phyloP scores from a whole-genome alignment of 345 rosid genomes.

The Camelina laxa region DNA sequence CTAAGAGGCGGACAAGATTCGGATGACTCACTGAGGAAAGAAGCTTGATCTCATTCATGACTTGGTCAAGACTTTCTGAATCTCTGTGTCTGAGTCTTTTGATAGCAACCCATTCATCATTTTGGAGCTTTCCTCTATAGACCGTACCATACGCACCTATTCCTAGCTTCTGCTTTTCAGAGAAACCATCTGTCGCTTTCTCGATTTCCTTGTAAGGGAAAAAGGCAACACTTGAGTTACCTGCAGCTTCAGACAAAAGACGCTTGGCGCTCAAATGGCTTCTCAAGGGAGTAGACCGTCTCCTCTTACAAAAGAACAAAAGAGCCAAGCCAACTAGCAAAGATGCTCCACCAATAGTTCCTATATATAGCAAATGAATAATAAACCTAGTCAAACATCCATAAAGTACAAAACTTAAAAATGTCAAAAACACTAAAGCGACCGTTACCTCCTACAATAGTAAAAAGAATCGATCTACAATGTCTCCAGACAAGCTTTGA shows the following conservation, averaged over 20 bases:
- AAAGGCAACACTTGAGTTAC: conserved; percentile 72
- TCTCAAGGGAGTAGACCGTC: conserved; percentile 51
- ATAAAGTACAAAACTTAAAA: conserved; percentile 2
- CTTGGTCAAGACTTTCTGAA: conserved; percentile 79
- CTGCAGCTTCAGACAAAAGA: conserved; percentile 76
- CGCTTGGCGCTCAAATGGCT: conserved; percentile 68
- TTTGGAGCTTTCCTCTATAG: conserved; percentile 76
- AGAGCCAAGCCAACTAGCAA: conserved; percentile 52
- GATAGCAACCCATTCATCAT: conserved; percentile 77
- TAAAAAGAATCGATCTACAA: conserved; percentile 53
- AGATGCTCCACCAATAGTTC: conserved; percentile 63
- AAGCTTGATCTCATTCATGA: conserved; percentile 94
- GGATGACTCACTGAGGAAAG: conserved; percentile 92
- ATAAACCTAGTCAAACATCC: conserved; percentile 23
- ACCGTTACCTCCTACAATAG: conserved; percentile 72
- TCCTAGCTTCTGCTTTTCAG: conserved; percentile 77
- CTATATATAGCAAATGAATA: conserved; percentile 48
- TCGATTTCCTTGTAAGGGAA: conserved; percentile 76
- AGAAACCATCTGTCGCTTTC: conserved; percentile 74
- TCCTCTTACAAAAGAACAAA: conserved; percentile 50
- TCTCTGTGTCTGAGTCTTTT: conserved; percentile 80
- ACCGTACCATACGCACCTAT: conserved; percentile 97
- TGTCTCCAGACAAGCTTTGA: conserved; percentile 47
- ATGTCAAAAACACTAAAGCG: neutral
- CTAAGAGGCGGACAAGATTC: conserved; percentile 86